Percentiles rank a stretch among this genome's conserved stretches.
These are phyloP conservation scores for Inonotus obliquus DNA, from an alignment of 1,284 basidiomycete genomes.

Conservation along the genomic window DNA sequence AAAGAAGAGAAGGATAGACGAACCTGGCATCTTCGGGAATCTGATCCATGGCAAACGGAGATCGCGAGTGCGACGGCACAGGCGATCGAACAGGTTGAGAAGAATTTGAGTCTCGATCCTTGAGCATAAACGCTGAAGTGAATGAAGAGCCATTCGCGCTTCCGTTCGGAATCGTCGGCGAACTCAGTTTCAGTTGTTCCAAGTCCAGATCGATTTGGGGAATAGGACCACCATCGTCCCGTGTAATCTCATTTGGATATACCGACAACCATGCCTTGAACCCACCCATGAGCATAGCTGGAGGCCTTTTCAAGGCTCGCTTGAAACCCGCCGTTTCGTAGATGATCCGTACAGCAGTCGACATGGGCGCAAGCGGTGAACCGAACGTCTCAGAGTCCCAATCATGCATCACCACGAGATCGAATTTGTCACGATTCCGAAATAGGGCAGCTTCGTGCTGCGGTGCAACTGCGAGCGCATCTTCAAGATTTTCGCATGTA, in stretches of 20 bases:
- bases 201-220: constrained; percentile 10
- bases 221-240: constrained; percentile 26
- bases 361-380: constrained; percentile 46
- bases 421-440: constrained; percentile 78
- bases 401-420: constrained; percentile 90
- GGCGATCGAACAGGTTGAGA: constrained; percentile 9
- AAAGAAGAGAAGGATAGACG: neutral
- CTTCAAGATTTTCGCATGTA: constrained; percentile 65
- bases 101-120: neutral
- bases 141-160: constrained; percentile 9
- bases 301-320: constrained; percentile 72
- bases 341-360: constrained; percentile 61
- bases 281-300: constrained; percentile 85
- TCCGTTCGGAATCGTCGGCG: neutral
- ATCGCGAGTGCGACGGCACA: neutral
- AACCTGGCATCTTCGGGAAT: constrained; percentile 16
- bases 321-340: constrained; percentile 62
- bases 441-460: constrained; percentile 70
- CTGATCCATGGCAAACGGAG: constrained; percentile 15
- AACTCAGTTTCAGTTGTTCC: constrained; percentile 6
- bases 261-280: constrained; percentile 79
- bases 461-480: constrained; percentile 71
- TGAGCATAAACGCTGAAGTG: neutral
- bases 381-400: constrained; percentile 58
- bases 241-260: constrained; percentile 43